These are phyloP conservation scores for Penicillium atrosanguineum DNA, from an alignment of 495 filamentous ascomycete species.

Conservation along the genomic window DNA sequence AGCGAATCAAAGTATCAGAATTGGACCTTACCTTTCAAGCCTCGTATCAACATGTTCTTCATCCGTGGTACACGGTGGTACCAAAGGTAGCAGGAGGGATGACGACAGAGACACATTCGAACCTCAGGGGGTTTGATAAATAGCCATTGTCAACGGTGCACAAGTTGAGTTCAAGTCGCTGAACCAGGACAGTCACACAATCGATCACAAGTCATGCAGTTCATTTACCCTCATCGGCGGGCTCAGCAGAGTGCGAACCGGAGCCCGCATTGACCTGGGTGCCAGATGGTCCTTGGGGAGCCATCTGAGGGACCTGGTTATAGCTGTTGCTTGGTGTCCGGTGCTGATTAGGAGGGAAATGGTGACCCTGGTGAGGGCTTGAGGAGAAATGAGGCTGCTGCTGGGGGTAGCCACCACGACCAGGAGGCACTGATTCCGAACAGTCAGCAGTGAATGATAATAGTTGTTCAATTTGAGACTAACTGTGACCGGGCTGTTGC, in stretches of 20 bases:
- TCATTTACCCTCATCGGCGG: conserved; percentile 59
- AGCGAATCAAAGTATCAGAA: neutral
- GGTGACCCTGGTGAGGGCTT: conserved; percentile 64
- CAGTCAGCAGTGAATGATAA: neutral
- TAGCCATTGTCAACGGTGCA: neutral
- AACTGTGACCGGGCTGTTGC: conserved; percentile 65
- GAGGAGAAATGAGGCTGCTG: conserved; percentile 60
- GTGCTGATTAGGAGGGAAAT: conserved; percentile 60
- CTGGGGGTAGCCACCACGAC: conserved; percentile 57
- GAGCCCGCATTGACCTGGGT: conserved; percentile 32
- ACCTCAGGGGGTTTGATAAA: neutral
- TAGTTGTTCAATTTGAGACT: conserved; percentile 32
- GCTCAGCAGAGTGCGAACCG: conserved; percentile 42
- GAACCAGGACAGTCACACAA: conserved; percentile 8
- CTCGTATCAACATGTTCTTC: conserved; percentile 8
- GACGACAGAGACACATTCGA: conserved; percentile 1
- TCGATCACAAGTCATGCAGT: conserved; percentile 9
- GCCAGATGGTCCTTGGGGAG: conserved; percentile 43
- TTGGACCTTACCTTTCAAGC: conserved; percentile 5
- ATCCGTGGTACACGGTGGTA: conserved; percentile 2
- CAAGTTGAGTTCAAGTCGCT: conserved; percentile 1
- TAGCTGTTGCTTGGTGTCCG: conserved; percentile 59
- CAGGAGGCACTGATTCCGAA: conserved; percentile 49
- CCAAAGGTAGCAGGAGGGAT: neutral
- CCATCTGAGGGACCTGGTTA: conserved; percentile 51